These are phyloP conservation scores for Barnettozyma hawaiiensis DNA, from an alignment of 1,139 yeast genomes.

Conservation along the genomic window DNA sequence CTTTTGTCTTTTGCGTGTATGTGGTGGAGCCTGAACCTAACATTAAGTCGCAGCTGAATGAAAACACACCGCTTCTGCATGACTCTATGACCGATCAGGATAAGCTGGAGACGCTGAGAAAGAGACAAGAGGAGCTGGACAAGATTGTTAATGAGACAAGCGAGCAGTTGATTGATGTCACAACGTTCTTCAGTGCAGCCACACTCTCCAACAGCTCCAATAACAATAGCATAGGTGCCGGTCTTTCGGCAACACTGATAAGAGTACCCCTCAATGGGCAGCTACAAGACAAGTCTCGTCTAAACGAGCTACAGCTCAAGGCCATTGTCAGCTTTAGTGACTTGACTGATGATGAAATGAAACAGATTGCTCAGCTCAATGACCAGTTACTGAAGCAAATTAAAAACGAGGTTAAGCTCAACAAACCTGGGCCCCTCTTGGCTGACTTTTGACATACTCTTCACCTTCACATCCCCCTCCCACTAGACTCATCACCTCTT, in stretches of 20 bases:
- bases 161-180: conserved; percentile 28
- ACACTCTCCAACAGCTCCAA: neutral
- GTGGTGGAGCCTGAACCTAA: no score
- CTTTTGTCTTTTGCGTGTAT: no score
- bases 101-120: conserved; percentile 28
- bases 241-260: conserved; percentile 1
- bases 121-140: conserved; percentile 32
- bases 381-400: conserved; percentile 12
- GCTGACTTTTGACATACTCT: conserved; percentile 12
- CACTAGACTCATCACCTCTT: neutral
- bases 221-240: neutral
- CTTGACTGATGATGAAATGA: conserved; percentile 10
- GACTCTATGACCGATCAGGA: conserved; percentile 24
- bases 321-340: conserved; percentile 8
- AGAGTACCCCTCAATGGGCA: conserved; percentile 12
- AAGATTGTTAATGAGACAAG: conserved; percentile 35
- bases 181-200: conserved; percentile 17
- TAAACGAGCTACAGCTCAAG: conserved; percentile 10
- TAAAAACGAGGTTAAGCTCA: conserved; percentile 10
- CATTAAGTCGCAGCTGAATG: conserved; percentile 4
- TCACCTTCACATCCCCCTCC: neutral
- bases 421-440: conserved; percentile 17
- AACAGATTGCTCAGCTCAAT: conserved; percentile 6
- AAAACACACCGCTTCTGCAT: conserved; percentile 9
- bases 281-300: conserved; percentile 7